Evolutionary conservation across 1,139 yeast species (phyloP), one percentile per base, ranked within the genome.

Genomic region (Suhomyces coccinellae): DNA sequence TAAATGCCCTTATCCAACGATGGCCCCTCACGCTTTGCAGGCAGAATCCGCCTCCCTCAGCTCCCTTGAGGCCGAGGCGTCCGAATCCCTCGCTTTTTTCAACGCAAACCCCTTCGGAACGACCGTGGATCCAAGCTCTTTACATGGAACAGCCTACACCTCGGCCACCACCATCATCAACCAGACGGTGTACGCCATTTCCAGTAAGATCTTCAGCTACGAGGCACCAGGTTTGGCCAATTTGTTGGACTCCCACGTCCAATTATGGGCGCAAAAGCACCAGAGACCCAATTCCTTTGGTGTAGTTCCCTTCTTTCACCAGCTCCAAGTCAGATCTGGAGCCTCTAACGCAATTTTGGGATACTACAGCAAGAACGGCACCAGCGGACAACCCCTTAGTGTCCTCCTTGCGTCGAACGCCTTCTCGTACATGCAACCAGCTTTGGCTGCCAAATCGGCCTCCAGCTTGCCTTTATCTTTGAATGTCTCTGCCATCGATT

Each of bases 281-380:
- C 69, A 72, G 48, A 71, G 83, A 55, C 60, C 61, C 41, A 85
- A 85, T 58, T 72, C 80, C 9, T 63, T 67, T 43, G 86, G 85
- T 14, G 67, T 64, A 35, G 80, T 80, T 44, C 91, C 89, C 37
- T 73, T 71, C 46, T 67, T 80, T 56, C 75, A 77, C 62, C 72
- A 75, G 57, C 76, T 89, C 49, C 90, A 90, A 61, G 80, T 88
- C 39, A 80, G 97, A 62, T 73, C 86, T 2, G 98, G 97, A 55
- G 95, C 97, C 28, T 87, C 93, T 38, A 78, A 82, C 53, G 80
- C 88, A 34, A 74, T 93, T 43, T 71, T 87, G 46, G 98, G 97
- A 22, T 90, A 83, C 67, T 68, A 83, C 53, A 57, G 66, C 41
- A 63, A 56, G 40, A 69, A 72, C 39, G 73, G 74, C 34, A 61